These are phyloP conservation scores for Plenodomus tracheiphilus DNA, from an alignment of 2,329 filamentous ascomycete genomes.

Conservation along the genomic window DNA sequence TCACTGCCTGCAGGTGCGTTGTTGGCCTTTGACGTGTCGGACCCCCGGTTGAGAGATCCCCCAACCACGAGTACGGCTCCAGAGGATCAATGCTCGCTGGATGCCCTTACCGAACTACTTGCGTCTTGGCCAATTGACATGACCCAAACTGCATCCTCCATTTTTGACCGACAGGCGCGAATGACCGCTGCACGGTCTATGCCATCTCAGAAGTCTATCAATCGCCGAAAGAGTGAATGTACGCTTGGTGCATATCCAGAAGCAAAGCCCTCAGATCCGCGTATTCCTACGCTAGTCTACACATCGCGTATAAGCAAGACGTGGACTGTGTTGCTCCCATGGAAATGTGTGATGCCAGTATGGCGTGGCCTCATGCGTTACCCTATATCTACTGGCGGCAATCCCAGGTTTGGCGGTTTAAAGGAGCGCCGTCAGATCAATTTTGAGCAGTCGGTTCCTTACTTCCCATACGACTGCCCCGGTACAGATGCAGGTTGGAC, in stretches of 20 bases:
- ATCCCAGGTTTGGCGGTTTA: slow-evolving; percentile 80
- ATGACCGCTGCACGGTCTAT: slow-evolving; percentile 67
- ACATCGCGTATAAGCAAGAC: slow-evolving; percentile 60
- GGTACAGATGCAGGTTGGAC: slow-evolving; percentile 76
- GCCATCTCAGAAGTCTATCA: slow-evolving; percentile 76
- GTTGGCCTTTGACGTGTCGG: slow-evolving; percentile 72
- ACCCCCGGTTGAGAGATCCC: slow-evolving; percentile 80
- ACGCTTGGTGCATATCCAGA: slow-evolving; percentile 66
- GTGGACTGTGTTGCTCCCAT: slow-evolving; percentile 86
- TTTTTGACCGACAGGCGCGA: slow-evolving; percentile 72
- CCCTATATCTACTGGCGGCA: slow-evolving; percentile 76
- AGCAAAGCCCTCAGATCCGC: slow-evolving; percentile 64
- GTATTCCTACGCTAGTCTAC: slow-evolving; percentile 76
- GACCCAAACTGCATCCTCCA: slow-evolving; percentile 49
- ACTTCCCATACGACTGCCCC: slow-evolving; percentile 85
- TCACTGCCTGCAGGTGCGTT: slow-evolving; percentile 71
- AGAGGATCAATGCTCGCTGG: slow-evolving; percentile 27
- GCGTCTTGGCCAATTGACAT: slow-evolving; percentile 69
- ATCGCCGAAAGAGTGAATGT: slow-evolving; percentile 69
- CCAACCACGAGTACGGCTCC: slow-evolving; percentile 56
- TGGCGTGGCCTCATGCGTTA: slow-evolving; percentile 88
- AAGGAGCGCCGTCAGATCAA: slow-evolving; percentile 77
- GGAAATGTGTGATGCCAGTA: slow-evolving; percentile 82
- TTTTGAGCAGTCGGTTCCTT: slow-evolving; percentile 77
- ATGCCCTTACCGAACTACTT: slow-evolving; percentile 61